Conservation (phyloP, 768 basidiomycete genomes). For the Kwoniella pini region DNA sequence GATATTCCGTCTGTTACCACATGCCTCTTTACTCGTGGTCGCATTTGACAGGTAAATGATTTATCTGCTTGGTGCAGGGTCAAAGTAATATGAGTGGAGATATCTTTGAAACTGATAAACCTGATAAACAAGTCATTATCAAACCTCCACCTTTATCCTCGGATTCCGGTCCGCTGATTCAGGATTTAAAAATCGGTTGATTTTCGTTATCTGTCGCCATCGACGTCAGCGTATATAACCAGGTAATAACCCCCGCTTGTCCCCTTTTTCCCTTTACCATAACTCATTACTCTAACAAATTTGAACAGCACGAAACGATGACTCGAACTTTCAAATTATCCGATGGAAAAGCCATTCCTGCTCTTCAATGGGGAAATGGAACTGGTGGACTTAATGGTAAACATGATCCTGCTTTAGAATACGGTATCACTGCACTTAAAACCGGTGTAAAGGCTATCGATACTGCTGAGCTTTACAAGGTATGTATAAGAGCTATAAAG, state of each 20-base stretch:
- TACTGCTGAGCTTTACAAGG: slow-evolving; percentile 44
- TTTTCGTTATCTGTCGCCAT: slow-evolving; percentile 11
- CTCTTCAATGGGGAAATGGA: slow-evolving; percentile 49
- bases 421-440: slow-evolving; percentile 34
- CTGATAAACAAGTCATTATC: no score
- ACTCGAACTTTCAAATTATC: slow-evolving; percentile 37
- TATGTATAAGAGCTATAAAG: no score
- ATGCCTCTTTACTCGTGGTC: no score
- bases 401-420: slow-evolving; percentile 24
- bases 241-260: no score
- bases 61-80: no score
- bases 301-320: slow-evolving; percentile 21
- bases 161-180: neutral
- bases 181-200: neutral
- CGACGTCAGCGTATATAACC: neutral
- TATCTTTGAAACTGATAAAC: no score
- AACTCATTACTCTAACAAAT: no score
- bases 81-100: no score
- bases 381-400: slow-evolving; percentile 21
- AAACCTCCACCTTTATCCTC: neutral
- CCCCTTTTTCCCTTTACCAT: no score
- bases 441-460: slow-evolving; percentile 48
- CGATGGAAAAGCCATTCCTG: slow-evolving; percentile 49
- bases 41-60: no score
- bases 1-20: neutral